Percentiles rank a stretch among this genome's conserved stretches.
These are phyloP conservation scores for Trypanosoma mega DNA, from an alignment of 208 protist genomes.

Conservation along the genomic window DNA sequence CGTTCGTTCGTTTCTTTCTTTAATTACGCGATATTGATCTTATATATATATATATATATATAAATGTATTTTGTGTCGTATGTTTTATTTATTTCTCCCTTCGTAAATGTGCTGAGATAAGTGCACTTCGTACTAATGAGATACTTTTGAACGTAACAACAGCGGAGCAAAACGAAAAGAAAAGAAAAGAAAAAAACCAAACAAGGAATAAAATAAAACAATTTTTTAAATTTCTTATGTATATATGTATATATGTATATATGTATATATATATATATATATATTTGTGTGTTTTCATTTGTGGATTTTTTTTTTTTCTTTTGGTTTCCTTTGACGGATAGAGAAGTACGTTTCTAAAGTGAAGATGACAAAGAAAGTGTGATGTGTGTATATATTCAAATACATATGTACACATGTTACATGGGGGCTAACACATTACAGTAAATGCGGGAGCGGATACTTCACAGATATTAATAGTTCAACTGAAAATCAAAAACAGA, in stretches of 20 bases:
- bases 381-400: too few relatives aligned
- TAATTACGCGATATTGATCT: background rate
- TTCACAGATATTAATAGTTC: too few relatives aligned
- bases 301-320: slow-evolving; percentile 12
- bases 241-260: slow-evolving; percentile 5
- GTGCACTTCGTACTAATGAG: too few relatives aligned
- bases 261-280: background rate
- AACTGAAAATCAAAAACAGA: too few relatives aligned
- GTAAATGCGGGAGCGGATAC: too few relatives aligned
- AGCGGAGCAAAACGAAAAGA: background rate
- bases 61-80: background rate
- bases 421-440: too few relatives aligned
- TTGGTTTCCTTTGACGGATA: background rate
- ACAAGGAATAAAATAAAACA: background rate
- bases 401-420: too few relatives aligned
- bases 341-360: too few relatives aligned
- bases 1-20: background rate
- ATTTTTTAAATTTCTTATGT: background rate
- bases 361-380: too few relatives aligned
- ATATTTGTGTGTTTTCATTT: background rate
- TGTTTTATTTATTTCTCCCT: background rate
- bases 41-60: slow-evolving; percentile 3
- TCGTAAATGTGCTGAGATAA: too few relatives aligned
- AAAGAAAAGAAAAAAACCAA: background rate
- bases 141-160: background rate